phyloP scores from a whole-genome alignment of 345 rosid species.

The Draba incana region DNA sequence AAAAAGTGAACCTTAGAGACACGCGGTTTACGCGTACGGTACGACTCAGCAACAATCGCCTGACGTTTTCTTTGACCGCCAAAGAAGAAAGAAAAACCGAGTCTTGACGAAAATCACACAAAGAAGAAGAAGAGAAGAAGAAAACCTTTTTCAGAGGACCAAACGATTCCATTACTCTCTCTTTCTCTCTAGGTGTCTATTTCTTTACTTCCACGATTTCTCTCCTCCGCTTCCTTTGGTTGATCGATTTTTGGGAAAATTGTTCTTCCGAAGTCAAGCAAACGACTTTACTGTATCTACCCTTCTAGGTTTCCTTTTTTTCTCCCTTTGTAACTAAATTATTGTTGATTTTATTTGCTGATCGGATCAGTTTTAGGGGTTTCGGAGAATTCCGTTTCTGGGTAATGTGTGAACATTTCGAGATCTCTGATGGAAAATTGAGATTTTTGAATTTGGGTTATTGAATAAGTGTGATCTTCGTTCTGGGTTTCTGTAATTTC shows the following conservation, averaged over 20 bases:
- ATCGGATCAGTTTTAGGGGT: background rate
- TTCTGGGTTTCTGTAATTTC: constrained; percentile 2
- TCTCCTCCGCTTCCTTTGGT: constrained; percentile 1
- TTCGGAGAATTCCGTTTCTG: background rate
- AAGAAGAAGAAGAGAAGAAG: background rate
- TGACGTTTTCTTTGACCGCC: constrained; percentile 39
- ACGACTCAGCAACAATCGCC: background rate
- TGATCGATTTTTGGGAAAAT: constrained; percentile 24
- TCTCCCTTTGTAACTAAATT: too few species aligned
- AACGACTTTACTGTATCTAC: background rate
- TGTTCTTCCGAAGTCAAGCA: constrained; percentile 21
- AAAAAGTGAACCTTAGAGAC: background rate
- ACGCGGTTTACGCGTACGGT: background rate
- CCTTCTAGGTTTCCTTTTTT: background rate
- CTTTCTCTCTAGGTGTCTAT: background rate
- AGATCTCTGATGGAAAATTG: background rate
- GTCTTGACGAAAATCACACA: constrained; percentile 22
- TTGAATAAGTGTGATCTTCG: constrained; percentile 17
- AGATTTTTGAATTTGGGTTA: background rate
- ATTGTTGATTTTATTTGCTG: constrained; percentile 4
- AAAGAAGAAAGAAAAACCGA: constrained; percentile 21
- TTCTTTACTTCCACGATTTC: constrained; percentile 5
- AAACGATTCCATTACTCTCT: constrained; percentile 11
- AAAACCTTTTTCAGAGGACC: background rate
- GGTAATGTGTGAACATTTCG: constrained; percentile 4